A percentile compares a stretch with the other conserved stretches of the same genome.
phyloP scores from a whole-genome alignment of 139 green algal species.

The Volvox reticuliferus region DNA sequence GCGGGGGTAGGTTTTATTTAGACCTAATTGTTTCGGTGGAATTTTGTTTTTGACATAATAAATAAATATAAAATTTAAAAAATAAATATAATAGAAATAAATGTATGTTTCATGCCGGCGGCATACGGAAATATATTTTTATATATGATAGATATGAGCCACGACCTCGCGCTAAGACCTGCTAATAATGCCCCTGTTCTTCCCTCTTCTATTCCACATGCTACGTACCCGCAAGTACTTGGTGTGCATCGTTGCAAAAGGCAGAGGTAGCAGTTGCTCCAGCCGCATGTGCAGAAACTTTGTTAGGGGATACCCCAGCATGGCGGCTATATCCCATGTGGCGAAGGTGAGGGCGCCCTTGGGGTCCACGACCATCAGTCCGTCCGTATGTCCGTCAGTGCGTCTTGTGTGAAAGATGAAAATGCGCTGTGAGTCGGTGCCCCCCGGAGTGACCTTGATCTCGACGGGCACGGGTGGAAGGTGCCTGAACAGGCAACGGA shows the following conservation, averaged over 20 bases:
- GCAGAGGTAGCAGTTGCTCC: constrained; percentile 35
- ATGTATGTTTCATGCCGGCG: no score
- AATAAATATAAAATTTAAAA: no score
- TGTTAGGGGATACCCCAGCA: constrained; percentile 30
- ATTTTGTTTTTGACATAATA: no score
- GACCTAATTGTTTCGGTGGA: no score
- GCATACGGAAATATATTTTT: no score
- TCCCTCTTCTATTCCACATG: not conserved
- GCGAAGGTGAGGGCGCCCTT: constrained; percentile 39
- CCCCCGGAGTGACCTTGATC: constrained; percentile 30
- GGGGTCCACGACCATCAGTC: constrained; percentile 32
- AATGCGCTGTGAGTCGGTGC: constrained; percentile 45
- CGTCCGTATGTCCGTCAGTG: constrained; percentile 23
- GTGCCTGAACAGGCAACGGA: constrained; percentile 1
- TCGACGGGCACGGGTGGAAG: constrained; percentile 17
- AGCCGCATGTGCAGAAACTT: constrained; percentile 38
- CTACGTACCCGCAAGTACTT: constrained; percentile 21
- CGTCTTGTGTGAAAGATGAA: constrained; percentile 43
- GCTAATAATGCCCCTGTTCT: no score
- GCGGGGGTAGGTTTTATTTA: no score
- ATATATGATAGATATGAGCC: no score
- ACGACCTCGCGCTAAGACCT: no score
- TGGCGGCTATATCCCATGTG: constrained; percentile 39
- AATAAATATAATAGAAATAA: no score
- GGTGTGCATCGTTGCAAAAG: not conserved